Evolutionary conservation across 2,329 filamentous ascomycete genomes (phyloP).

Genomic region (Phialophora chinensis): DNA sequence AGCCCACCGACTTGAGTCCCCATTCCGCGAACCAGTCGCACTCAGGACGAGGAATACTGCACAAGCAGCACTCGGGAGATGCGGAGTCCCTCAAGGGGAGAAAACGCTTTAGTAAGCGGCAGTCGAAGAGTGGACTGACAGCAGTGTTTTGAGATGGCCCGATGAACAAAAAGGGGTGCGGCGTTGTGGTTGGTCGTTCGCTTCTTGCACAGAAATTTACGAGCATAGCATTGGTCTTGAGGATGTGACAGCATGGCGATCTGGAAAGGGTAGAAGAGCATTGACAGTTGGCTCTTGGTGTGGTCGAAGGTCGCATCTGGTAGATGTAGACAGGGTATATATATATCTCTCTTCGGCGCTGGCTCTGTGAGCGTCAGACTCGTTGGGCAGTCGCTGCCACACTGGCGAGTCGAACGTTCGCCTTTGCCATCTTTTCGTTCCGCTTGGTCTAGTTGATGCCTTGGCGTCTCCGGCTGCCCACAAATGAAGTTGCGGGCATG

Average conservation of each 20-base stretch:
- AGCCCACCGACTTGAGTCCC: slow-evolving; percentile 46
- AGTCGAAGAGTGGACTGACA: slow-evolving; percentile 92
- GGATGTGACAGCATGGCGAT: slow-evolving; percentile 28
- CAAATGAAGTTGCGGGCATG: slow-evolving; percentile 26
- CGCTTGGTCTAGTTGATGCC: not conserved
- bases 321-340: slow-evolving; percentile 32
- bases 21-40: slow-evolving; percentile 39
- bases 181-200: slow-evolving; percentile 9
- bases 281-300: slow-evolving; percentile 7
- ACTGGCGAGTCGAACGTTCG: slow-evolving; percentile 11
- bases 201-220: slow-evolving; percentile 25
- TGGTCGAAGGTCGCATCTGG: slow-evolving; percentile 16
- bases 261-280: slow-evolving; percentile 15
- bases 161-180: not conserved
- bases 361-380: slow-evolving; percentile 1
- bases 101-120: slow-evolving; percentile 83
- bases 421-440: not conserved
- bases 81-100: slow-evolving; percentile 63
- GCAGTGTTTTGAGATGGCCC: slow-evolving; percentile 71
- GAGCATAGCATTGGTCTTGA: slow-evolving; percentile 33
- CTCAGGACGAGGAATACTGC: slow-evolving; percentile 53
- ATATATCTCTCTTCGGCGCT: slow-evolving; percentile 1
- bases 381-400: not conserved
- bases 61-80: slow-evolving; percentile 54
- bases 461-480: slow-evolving; percentile 19